Evolutionary conservation across 768 basidiomycete species (phyloP).

Genomic region (Tubosaeta sp.): DNA sequence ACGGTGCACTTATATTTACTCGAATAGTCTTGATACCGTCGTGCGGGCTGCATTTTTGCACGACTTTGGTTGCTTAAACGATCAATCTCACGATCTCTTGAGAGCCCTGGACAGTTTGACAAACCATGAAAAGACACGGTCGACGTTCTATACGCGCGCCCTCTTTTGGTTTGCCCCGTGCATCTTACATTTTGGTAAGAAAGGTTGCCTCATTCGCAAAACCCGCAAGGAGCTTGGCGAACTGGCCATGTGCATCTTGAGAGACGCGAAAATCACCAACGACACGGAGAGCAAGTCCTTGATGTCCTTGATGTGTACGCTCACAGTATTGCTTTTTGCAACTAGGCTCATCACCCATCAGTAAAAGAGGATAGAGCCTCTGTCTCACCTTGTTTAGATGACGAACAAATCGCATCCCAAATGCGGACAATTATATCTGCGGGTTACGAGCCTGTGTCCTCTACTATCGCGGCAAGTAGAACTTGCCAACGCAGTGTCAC

Average conservation of each 20-base stretch:
- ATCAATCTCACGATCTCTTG: conserved; percentile 44
- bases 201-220: conserved; percentile 53
- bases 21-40: conserved; percentile 51
- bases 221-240: conserved; percentile 52
- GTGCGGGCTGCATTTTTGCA: conserved; percentile 61
- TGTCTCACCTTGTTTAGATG: conserved; percentile 37
- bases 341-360: conserved; percentile 12
- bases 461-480: conserved; percentile 31
- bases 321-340: background rate
- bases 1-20: background rate
- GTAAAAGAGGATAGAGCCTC: conserved; percentile 43
- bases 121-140: conserved; percentile 54
- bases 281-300: conserved; percentile 45
- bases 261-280: conserved; percentile 44
- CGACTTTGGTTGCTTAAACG: conserved; percentile 55
- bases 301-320: conserved; percentile 51
- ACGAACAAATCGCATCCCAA: conserved; percentile 52
- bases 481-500: background rate
- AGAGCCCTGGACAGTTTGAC: conserved; percentile 55
- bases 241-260: conserved; percentile 50
- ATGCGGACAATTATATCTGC: conserved; percentile 64
- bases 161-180: conserved; percentile 59
- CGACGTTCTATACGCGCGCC: conserved; percentile 61
- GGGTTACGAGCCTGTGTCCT: conserved; percentile 41
- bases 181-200: conserved; percentile 51